Evolutionary conservation across 345 rosid genomes (phyloP).

Genomic region (Lepidium africanum): DNA sequence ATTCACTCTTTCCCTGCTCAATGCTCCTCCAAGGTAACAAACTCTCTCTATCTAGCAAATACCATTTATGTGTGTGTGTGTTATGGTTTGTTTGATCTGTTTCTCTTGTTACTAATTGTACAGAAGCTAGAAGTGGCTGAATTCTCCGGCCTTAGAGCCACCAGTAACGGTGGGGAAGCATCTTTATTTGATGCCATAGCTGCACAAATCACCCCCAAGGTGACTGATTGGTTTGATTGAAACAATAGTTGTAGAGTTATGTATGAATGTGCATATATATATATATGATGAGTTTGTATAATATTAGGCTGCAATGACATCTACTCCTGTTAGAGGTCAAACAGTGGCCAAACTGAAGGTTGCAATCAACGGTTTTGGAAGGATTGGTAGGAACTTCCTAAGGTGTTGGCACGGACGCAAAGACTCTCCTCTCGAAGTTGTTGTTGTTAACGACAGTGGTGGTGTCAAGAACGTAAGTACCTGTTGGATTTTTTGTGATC

Average conservation of each 20-base stretch:
- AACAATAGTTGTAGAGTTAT: neutral
- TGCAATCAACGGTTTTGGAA: conserved; percentile 93
- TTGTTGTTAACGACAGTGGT: conserved; percentile 94
- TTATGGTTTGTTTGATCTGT: neutral
- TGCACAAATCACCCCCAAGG: conserved; percentile 71
- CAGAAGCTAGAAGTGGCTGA: conserved; percentile 73
- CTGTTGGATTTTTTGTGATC: neutral
- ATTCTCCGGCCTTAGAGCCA: conserved; percentile 69
- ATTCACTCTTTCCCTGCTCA: conserved; percentile 60
- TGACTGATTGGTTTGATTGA: conserved; percentile 5
- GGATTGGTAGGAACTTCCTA: conserved; percentile 96
- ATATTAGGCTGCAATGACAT: conserved; percentile 38
- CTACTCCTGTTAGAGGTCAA: conserved; percentile 50
- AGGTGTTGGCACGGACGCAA: conserved; percentile 98
- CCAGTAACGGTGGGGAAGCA: conserved; percentile 35
- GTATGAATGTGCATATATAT: neutral
- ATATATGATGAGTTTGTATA: conserved; percentile 1
- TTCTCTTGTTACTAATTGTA: neutral
- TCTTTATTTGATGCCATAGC: conserved; percentile 73
- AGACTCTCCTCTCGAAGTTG: conserved; percentile 84
- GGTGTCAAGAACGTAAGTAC: conserved; percentile 91
- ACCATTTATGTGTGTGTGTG: neutral
- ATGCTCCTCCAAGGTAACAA: conserved; percentile 62
- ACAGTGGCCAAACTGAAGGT: conserved; percentile 87
- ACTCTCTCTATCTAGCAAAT: neutral